Percentiles rank a stretch among this genome's conserved stretches.
phyloP scores from a whole-genome alignment of 2,329 filamentous ascomycete species.

The Epichloe elymi region DNA sequence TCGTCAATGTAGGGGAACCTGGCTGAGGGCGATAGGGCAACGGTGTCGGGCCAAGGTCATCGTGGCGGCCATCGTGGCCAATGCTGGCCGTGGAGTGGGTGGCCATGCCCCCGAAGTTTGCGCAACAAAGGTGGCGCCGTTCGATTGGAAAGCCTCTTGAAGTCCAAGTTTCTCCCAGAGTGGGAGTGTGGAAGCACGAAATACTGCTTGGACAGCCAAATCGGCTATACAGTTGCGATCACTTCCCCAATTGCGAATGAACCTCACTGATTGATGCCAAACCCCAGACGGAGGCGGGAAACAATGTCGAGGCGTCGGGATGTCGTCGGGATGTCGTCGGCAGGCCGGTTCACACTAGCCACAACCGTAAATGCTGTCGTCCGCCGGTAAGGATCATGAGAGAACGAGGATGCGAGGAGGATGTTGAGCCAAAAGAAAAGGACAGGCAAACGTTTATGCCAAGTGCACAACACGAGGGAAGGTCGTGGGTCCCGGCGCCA shows the following conservation, averaged over 20 bases:
- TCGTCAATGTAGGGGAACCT: constrained; percentile 75
- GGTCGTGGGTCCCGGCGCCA: not conserved
- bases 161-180: not conserved
- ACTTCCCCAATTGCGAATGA: not conserved
- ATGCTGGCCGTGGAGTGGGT: constrained; percentile 15
- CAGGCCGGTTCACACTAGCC: not conserved
- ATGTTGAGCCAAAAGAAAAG: not conserved
- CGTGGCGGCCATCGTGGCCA: constrained; percentile 17
- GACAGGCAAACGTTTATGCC: not conserved
- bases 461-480: not conserved
- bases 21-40: constrained; percentile 37
- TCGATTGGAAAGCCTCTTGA: not conserved
- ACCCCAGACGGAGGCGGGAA: not conserved
- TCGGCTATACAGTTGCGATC: not conserved
- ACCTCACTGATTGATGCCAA: not conserved
- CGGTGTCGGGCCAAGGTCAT: constrained; percentile 12
- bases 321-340: not conserved
- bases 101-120: constrained; percentile 16
- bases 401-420: not conserved
- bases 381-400: not conserved
- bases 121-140: not conserved
- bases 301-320: not conserved
- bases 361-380: not conserved
- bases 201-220: not conserved
- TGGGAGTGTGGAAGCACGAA: not conserved